Evolutionary conservation across 2,329 filamentous ascomycete genomes (phyloP).

Genomic region (Fusarium secorum): DNA sequence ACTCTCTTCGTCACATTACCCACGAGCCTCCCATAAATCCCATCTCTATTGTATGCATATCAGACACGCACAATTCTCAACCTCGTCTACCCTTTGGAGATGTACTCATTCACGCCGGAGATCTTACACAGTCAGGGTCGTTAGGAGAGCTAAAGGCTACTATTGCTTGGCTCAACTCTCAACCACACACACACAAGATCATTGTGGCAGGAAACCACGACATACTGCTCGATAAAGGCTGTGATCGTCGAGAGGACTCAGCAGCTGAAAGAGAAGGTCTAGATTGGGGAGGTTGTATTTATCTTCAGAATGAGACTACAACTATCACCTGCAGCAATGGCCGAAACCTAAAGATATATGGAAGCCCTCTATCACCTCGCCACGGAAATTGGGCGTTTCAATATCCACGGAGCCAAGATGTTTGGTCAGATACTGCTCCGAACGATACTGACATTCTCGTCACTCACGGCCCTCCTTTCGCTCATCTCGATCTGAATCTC

Average conservation of each 20-base stretch:
- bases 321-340: conserved; percentile 39
- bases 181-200: conserved; percentile 54
- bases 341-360: conserved; percentile 40
- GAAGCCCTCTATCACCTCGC: conserved; percentile 45
- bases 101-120: conserved; percentile 57
- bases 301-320: conserved; percentile 35
- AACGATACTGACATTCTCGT: conserved; percentile 48
- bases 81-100: conserved; percentile 52
- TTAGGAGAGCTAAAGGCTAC: conserved; percentile 50
- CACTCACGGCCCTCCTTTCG: conserved; percentile 50
- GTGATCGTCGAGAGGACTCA: neutral
- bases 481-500: conserved; percentile 48
- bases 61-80: conserved; percentile 54
- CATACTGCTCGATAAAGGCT: conserved; percentile 41
- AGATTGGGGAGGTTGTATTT: conserved; percentile 39
- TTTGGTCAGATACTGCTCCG: conserved; percentile 40
- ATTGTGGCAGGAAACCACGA: conserved; percentile 59
- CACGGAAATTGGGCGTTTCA: conserved; percentile 54
- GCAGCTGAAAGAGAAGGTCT: conserved; percentile 10
- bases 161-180: conserved; percentile 52
- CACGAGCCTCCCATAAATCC: neutral
- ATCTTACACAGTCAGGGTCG: conserved; percentile 56
- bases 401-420: conserved; percentile 45
- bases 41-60: conserved; percentile 51
- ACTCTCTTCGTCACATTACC: neutral